These are phyloP conservation scores for Pinus albicaulis DNA, from an alignment of 75 land plant genomes.

Conservation along the genomic window DNA sequence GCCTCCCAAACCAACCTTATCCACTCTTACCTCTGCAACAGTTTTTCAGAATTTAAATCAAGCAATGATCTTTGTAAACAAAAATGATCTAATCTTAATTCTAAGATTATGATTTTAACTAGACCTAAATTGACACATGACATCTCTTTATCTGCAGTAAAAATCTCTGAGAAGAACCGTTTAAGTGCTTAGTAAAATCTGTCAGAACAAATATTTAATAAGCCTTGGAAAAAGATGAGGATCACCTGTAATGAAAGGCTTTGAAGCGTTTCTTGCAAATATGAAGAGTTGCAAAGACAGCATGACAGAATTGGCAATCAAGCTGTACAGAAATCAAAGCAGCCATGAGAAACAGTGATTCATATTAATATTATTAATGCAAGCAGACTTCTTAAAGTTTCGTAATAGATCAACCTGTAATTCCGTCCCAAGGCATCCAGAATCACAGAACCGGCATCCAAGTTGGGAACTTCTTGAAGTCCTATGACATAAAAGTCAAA, in stretches of 20 bases:
- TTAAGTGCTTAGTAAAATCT: too few species aligned
- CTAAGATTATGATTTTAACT: too few species aligned
- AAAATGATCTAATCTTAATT: too few species aligned
- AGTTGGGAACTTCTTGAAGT: conserved; percentile 45
- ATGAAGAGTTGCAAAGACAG: conserved; percentile 42
- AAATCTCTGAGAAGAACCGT: too few species aligned
- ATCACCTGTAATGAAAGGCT: conserved; percentile 26
- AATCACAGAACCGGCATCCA: conserved; percentile 15
- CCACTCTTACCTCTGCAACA: conserved; percentile 27
- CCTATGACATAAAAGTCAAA: conserved; percentile 44
- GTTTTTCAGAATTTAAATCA: too few species aligned
- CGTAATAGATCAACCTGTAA: conserved; percentile 23
- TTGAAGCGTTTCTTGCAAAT: conserved; percentile 18
- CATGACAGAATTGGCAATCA: conserved; percentile 37
- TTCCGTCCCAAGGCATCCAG: conserved; percentile 22
- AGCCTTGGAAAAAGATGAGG: neutral
- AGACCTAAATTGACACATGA: too few species aligned
- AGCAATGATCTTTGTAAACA: too few species aligned
- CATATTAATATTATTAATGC: too few species aligned
- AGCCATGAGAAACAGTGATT: too few species aligned
- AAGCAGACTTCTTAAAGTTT: neutral
- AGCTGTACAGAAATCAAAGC: conserved; percentile 13
- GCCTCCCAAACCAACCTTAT: conserved; percentile 40
- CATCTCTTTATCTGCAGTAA: too few species aligned
- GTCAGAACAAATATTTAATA: neutral